Base-by-base conservation (phyloP, 768 basidiomycete species). In the Lactifluus volemus region DNA sequence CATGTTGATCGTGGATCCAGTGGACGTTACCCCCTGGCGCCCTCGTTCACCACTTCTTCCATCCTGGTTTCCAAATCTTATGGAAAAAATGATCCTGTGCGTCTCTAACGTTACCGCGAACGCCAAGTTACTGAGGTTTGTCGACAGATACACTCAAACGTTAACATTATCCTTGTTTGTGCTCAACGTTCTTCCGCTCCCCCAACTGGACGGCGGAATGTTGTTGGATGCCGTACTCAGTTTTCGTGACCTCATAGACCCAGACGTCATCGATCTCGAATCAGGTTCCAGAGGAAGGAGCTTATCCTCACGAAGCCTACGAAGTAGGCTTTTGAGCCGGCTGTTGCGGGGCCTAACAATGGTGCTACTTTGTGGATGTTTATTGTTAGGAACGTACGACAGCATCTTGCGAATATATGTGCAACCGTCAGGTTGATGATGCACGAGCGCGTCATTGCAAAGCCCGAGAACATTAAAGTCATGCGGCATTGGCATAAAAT, bases 151-250 rank as follows among this genome's bases (percentile, higher is more conserved):
- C 61, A 71, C 84, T 61, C 72, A 75, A 38, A 81, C 82, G 68
- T 78, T 88, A 2, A 83, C 84, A n/a, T 71, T 93, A 36, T 92
- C 90, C 3, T 75, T 95, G 1, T 92, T 82, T 70, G 72, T 92
- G 59, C 84, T 94, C 75, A 95, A 95, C 70, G 79, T 90, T 30
- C 77, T 94, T 25, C 91, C 92, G 0, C 69, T 93, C 38, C 80
- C 81, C 2, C 73, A 75, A 51, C 76, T 94, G 19, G 92, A 95
- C 62, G 92, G 92, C 30, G 73, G 77, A 8, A 80, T 85, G 64
- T 73, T 88, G 19, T 74, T 91, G 9, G 69, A 67, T 9, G 67
- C 64, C 30, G 57, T 73, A 41, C 57, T 73, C 12, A 71, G 39
- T 29, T 51, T 53, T 44, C 19, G 52, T 38, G 55, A 53, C 29